Percentiles rank a stretch among this genome's conserved stretches.
Evolutionary conservation across 768 basidiomycete species (phyloP).

Genomic region (Megacollybia marginata): DNA sequence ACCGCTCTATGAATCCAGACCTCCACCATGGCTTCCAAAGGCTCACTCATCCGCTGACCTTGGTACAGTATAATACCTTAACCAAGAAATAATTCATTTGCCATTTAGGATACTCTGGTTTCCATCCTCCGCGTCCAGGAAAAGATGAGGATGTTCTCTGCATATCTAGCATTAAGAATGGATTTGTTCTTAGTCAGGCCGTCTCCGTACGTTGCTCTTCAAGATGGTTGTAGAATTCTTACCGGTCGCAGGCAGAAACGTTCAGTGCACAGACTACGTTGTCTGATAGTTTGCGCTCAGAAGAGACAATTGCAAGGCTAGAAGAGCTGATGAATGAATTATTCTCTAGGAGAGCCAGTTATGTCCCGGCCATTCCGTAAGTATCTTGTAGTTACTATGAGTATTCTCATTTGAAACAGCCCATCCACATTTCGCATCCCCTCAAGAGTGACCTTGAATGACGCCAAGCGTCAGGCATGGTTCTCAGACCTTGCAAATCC

Average conservation of each 20-base stretch:
- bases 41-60: conserved; percentile 63
- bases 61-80: conserved; percentile 32
- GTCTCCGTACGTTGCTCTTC: conserved; percentile 43
- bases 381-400: conserved; percentile 16
- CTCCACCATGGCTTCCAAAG: conserved; percentile 68
- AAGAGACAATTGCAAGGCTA: conserved; percentile 47
- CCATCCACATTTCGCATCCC: conserved; percentile 71
- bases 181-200: conserved; percentile 44
- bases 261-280: conserved; percentile 53
- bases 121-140: conserved; percentile 64
- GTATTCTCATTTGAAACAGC: conserved; percentile 23
- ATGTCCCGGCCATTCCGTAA: conserved; percentile 55
- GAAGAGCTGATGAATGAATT: conserved; percentile 76
- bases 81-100: not conserved
- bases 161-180: conserved; percentile 56
- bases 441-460: conserved; percentile 74
- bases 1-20: conserved; percentile 57
- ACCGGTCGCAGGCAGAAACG: conserved; percentile 44
- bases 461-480: conserved; percentile 75
- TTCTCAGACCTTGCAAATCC: conserved; percentile 78
- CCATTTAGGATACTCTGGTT: conserved; percentile 62
- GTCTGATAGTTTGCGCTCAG: conserved; percentile 41
- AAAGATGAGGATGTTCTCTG: conserved; percentile 74
- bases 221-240: not conserved
- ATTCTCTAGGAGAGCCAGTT: conserved; percentile 54